Base-by-base conservation (phyloP, 2,329 filamentous ascomycete species). In the Nemania serpens region DNA sequence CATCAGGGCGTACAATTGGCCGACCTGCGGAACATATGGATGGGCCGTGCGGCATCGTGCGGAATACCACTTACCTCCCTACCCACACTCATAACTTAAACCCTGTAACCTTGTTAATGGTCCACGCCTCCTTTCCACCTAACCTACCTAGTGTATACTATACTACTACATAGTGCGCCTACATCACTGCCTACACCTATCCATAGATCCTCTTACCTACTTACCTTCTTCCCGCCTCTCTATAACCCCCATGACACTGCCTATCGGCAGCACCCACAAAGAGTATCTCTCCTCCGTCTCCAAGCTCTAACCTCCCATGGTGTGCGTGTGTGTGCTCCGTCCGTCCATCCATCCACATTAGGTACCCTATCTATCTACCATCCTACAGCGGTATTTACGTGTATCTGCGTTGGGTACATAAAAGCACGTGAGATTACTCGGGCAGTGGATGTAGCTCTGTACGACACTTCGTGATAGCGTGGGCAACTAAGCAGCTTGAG, bases 21-120 rank as follows among this genome's bases (percentile, higher is more conserved):
- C 58, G 63, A 59, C 56, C 58, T 59, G 63, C 63, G 58, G 58
- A 61, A 61, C 52, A 37, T 58, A 55, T 60, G 57, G 61, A 57
- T 64, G 55, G 59, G 52, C 52, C 59, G 63, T 61, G 63, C 61
- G 58, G 59, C 42, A 50, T 58, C 36, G 64, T 66, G 64, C 64
- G 62, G 64, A 66, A 63, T 62, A 49, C 46, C 17, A 53, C 53
- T 58, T 39, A 58, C 60, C 41, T 41, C 13, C 36, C 55, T 52
- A 42, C 33, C n/a, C 25, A 29, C 25, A 29, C 25, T 29, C 25
- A 29, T 29, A 3, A n/a, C 25, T 29, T 29, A 29, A 29, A 29
- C 25, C 42, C 47, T 48, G 20, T 33, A 55, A 37, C 51, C 51
- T 20, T 50, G 25, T 36, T 57, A 15, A 12, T 2, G 22, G 45